Evolutionary conservation across 768 basidiomycete species (phyloP), one percentile per base, ranked within the genome.

Genomic region (Pisolithus sp.): DNA sequence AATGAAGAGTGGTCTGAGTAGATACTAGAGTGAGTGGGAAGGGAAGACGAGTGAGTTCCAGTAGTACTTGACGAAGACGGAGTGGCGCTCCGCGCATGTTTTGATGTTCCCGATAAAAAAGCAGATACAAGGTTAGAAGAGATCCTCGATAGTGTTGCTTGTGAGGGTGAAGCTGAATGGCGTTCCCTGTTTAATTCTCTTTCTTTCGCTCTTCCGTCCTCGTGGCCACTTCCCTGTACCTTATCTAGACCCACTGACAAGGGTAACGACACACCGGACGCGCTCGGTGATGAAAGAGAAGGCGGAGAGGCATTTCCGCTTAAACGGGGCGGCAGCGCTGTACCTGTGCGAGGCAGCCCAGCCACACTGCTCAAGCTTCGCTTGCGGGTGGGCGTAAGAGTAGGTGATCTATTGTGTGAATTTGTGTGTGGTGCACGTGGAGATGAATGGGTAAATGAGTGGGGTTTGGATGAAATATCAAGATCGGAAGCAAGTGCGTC

Each of bases 121-220:
- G 73, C 68, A 1, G 80, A 74, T 61, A 83, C 76, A 69, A 76
- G 74, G 51, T 72, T 70, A 0, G 82, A 73, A 1, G 79, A 78
- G 23, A 76, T 62, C 28, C 69, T 69, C 3, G 77, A 68, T 6
- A 80, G 61, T 0, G 76, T 72, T 8, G 73, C 71, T 47, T 75
- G 58, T 7, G 58, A 52, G 3, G 65, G 64, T 2, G 55, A 37
- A 4, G 49, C 4, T 6, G 31, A 40, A 30, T 45, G 43, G n/a
- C 28, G 43, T 13, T 9, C 43, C 5, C 13, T 34, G 34, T 13
- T 28, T 30, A 23, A 2, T 45, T 45, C 13, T 24, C 26, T 20
- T 30, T 45, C 17, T 45, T 26, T 23, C 31, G 5, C 10, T 18
- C 46, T 10, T 21, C 30, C 20, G 5, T 36, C 17, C 30, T 24